Base-by-base conservation (phyloP, 257 asterid species). In the Solanum medicagineum region DNA sequence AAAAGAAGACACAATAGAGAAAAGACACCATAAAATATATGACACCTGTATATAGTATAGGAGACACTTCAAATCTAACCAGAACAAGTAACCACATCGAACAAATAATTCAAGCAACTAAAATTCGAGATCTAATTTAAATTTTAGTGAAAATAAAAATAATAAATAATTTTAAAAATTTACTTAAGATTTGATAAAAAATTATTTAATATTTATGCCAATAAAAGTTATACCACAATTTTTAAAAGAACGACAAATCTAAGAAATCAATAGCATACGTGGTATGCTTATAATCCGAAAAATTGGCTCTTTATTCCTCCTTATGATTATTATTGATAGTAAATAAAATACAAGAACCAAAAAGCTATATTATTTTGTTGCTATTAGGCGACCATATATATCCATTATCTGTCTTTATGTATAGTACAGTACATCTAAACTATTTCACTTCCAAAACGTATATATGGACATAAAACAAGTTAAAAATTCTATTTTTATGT, bases 331-430 rank as follows among this genome's bases (percentile, higher is more conserved):
- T n/a, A 59, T 36, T 36, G 53, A 53, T 4, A 36, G 6, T 36
- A 36, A 5, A 36, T 4, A 36, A 36, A 36, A 36, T 79, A 51
- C 65, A 79, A 26, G 65, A 26, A 79, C 1, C 47, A 51, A 85
- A 70, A 26, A 44, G 56, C n/a, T 51, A 29, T 51, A 60, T 84
- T 40, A 7, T 32, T 86, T 87, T 91, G 94, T 86, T 86, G 83
- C 20, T 87, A 87, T 53, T 75, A 86, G 92, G 90, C 89, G 36
- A 44, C 85, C 55, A 82, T 22, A 65, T 36, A 82, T 22, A 65
- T 53, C 42, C 62, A 42, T 36, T 51, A 71, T 57, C 4, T 57
- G 80, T 83, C 80, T 49, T 82, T 22, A 45, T 62, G 57, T 42
- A 63, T 24, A 63, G 47, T 22, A 53, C 24, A 59, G 20, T 17